phyloP scores from a whole-genome alignment of 179 eudicot genomes.

The Drosera spatulata region DNA sequence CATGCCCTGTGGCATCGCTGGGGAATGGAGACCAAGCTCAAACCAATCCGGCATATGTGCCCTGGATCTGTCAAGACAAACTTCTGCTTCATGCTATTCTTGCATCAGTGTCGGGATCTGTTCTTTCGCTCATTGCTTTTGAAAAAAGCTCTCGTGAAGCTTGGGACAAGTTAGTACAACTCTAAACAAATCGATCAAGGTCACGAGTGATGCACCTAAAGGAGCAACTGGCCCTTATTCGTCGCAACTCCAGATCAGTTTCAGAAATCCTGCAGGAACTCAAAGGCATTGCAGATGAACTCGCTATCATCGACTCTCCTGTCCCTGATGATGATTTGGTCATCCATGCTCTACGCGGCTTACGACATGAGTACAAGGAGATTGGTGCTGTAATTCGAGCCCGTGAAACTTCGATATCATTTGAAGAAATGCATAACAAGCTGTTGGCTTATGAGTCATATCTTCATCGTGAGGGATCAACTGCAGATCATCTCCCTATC shows the following conservation, averaged over 20 bases:
- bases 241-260: not conserved
- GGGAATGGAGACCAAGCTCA: not conserved
- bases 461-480: not conserved
- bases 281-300: slow-evolving; percentile 4
- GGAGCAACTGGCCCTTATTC: not conserved
- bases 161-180: too few relatives aligned
- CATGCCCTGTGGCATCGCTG: not conserved
- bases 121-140: too few relatives aligned
- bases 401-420: not conserved
- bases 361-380: not conserved
- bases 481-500: not conserved
- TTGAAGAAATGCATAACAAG: slow-evolving; percentile 3
- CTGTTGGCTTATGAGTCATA: not conserved
- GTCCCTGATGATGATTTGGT: slow-evolving; percentile 3
- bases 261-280: not conserved
- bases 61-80: too few relatives aligned
- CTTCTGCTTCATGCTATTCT: too few relatives aligned
- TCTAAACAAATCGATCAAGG: too few relatives aligned
- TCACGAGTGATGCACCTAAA: not conserved
- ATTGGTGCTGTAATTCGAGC: not conserved
- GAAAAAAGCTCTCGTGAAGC: too few relatives aligned
- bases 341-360: not conserved
- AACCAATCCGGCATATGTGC: not conserved
- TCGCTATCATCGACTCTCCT: not conserved
- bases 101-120: too few relatives aligned